Percentiles rank a stretch among this genome's conserved stretches.
Evolutionary conservation across 2,329 filamentous ascomycete genomes (phyloP).

Genomic region (Venturiaceae sp.): DNA sequence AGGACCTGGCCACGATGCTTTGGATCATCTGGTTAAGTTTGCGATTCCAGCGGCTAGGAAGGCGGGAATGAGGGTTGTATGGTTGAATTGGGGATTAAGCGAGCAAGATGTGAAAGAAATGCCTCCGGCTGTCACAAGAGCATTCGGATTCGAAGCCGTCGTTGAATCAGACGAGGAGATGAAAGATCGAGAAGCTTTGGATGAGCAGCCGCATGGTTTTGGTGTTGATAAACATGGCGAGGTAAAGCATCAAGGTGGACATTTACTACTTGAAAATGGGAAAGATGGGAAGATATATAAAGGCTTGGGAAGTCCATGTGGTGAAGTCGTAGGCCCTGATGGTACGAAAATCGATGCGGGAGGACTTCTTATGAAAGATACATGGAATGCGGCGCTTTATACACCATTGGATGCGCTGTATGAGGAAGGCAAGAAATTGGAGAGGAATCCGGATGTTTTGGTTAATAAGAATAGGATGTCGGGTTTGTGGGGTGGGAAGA

Average conservation of each 20-base stretch:
- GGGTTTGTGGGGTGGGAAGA: conserved; percentile 41
- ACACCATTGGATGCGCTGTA: conserved; percentile 29
- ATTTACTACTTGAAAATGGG: neutral
- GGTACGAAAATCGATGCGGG: conserved; percentile 25
- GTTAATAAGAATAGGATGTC: conserved; percentile 50
- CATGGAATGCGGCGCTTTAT: conserved; percentile 48
- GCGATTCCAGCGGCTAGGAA: conserved; percentile 39
- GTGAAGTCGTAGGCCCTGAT: conserved; percentile 16
- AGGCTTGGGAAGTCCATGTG: conserved; percentile 21
- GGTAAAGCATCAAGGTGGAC: neutral
- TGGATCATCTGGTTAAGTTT: conserved; percentile 30
- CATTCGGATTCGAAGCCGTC: conserved; percentile 34
- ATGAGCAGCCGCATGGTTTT: no score
- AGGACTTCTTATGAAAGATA: conserved; percentile 39
- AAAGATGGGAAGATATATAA: conserved; percentile 15
- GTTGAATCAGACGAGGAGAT: conserved; percentile 13
- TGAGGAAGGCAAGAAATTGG: conserved; percentile 15
- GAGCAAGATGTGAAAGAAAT: conserved; percentile 40
- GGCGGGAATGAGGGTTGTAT: conserved; percentile 41
- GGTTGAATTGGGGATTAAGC: conserved; percentile 49
- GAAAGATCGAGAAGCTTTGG: neutral
- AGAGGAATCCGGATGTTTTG: conserved; percentile 33
- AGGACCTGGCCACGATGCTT: conserved; percentile 32
- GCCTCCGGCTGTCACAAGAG: conserved; percentile 38
- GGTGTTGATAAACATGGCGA: neutral